These are phyloP conservation scores for Hypholoma fasciculare DNA, from an alignment of 768 basidiomycete species.

Conservation along the genomic window DNA sequence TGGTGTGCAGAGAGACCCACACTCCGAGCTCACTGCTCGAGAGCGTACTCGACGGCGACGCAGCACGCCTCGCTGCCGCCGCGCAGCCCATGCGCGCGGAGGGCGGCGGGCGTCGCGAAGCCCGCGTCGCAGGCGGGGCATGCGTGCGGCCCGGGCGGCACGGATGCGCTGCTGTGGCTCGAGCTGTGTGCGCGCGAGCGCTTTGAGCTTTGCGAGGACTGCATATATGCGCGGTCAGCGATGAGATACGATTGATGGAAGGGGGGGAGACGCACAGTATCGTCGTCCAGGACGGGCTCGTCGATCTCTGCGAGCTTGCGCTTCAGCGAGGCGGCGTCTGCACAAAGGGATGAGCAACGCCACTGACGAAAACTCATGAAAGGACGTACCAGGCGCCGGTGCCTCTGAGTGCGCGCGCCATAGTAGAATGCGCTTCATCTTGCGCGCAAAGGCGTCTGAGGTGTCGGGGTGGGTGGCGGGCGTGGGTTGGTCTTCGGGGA, in stretches of 20 bases:
- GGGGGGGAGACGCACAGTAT: slow-evolving; percentile 27
- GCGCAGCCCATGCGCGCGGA: slow-evolving; percentile 58
- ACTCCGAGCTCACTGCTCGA: slow-evolving; percentile 39
- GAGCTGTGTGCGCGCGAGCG: slow-evolving; percentile 48
- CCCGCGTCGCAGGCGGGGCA: slow-evolving; percentile 77
- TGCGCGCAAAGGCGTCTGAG: slow-evolving; percentile 52
- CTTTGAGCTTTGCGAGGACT: slow-evolving; percentile 58
- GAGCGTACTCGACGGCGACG: slow-evolving; percentile 72
- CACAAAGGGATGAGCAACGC: not conserved
- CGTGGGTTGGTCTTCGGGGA: slow-evolving; percentile 31
- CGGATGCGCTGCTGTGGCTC: slow-evolving; percentile 31
- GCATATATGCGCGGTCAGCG: slow-evolving; percentile 13
- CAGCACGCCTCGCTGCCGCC: slow-evolving; percentile 67
- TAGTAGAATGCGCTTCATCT: slow-evolving; percentile 67
- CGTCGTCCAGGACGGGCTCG: slow-evolving; percentile 36
- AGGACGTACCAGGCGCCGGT: slow-evolving; percentile 38
- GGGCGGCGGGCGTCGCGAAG: slow-evolving; percentile 58
- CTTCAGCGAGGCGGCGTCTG: slow-evolving; percentile 34
- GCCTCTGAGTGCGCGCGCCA: slow-evolving; percentile 63
- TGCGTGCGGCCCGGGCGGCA: slow-evolving; percentile 50
- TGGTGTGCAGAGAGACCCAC: too few species aligned
- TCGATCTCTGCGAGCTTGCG: slow-evolving; percentile 48
- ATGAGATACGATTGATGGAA: slow-evolving; percentile 12
- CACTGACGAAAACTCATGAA: not conserved
- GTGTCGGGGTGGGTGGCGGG: slow-evolving; percentile 28